These are phyloP conservation scores for Sporormia fimetaria DNA, from an alignment of 495 filamentous ascomycete genomes.

Conservation along the genomic window DNA sequence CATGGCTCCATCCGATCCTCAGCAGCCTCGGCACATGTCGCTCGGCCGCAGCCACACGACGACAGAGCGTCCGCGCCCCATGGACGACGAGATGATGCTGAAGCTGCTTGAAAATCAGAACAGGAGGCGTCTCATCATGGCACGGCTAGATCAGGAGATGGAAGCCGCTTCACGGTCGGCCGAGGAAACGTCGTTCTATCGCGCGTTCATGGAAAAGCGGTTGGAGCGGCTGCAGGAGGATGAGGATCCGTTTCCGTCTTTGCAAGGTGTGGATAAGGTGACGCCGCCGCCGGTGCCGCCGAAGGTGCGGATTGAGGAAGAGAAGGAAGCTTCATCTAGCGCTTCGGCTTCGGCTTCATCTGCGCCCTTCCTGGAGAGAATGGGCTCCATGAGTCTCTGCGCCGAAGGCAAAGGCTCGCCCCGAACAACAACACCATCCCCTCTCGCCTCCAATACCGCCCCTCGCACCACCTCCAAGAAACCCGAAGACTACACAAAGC, in stretches of 20 bases:
- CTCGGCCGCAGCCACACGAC: conserved; percentile 23
- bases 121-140: too few species aligned
- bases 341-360: too few species aligned
- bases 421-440: too few species aligned
- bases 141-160: too few species aligned
- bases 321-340: too few species aligned
- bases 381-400: background rate
- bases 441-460: background rate
- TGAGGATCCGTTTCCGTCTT: background rate
- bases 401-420: conserved; percentile 5
- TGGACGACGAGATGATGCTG: too few species aligned
- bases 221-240: too few species aligned
- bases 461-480: conserved; percentile 1
- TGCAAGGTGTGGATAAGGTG: too few species aligned
- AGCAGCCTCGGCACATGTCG: conserved; percentile 11
- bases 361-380: conserved; percentile 17
- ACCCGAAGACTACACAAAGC: conserved; percentile 50
- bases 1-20: conserved; percentile 49
- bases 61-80: conserved; percentile 14
- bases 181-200: too few species aligned
- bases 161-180: too few species aligned
- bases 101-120: too few species aligned
- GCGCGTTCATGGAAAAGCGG: conserved; percentile 16
- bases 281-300: conserved; percentile 23
- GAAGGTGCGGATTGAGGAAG: too few species aligned